These are phyloP conservation scores for Ceriops zippeliana DNA, from an alignment of 345 rosid species.

Conservation along the genomic window DNA sequence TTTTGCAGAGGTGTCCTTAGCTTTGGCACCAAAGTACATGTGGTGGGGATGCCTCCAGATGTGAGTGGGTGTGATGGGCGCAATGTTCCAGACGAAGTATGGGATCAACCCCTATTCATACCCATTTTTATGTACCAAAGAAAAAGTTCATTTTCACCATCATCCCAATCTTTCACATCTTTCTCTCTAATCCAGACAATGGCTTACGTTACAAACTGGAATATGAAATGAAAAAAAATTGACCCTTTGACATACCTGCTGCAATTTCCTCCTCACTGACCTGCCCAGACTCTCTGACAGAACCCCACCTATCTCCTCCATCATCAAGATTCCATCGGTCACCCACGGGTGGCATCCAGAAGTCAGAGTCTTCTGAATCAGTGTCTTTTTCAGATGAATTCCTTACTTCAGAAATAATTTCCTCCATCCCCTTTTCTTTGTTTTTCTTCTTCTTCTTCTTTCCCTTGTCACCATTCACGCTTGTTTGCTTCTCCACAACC, in stretches of 20 bases:
- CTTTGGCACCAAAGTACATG: no score
- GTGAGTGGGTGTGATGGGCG: no score
- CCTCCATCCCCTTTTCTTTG: slow-evolving; percentile 34
- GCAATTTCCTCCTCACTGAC: slow-evolving; percentile 41
- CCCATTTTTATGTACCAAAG: no score
- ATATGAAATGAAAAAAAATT: neutral
- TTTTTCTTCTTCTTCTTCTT: slow-evolving; percentile 28
- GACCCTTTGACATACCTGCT: slow-evolving; percentile 34
- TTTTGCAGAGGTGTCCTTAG: neutral
- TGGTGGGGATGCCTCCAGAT: no score
- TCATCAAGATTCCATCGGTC: slow-evolving; percentile 75
- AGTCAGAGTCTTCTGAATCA: slow-evolving; percentile 61
- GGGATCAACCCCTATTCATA: no score
- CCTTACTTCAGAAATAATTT: slow-evolving; percentile 44
- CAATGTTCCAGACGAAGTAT: no score
- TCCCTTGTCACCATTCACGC: slow-evolving; percentile 23
- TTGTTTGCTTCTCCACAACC: slow-evolving; percentile 19
- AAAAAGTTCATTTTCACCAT: neutral
- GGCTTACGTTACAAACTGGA: neutral
- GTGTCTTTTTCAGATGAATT: slow-evolving; percentile 35
- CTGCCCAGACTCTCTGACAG: slow-evolving; percentile 45
- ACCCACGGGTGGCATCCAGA: slow-evolving; percentile 89
- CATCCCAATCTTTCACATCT: neutral
- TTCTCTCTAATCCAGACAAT: neutral
- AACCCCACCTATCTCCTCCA: slow-evolving; percentile 64